phyloP scores from a whole-genome alignment of 495 filamentous ascomycete genomes.

The Neurospora tetrasperma region DNA sequence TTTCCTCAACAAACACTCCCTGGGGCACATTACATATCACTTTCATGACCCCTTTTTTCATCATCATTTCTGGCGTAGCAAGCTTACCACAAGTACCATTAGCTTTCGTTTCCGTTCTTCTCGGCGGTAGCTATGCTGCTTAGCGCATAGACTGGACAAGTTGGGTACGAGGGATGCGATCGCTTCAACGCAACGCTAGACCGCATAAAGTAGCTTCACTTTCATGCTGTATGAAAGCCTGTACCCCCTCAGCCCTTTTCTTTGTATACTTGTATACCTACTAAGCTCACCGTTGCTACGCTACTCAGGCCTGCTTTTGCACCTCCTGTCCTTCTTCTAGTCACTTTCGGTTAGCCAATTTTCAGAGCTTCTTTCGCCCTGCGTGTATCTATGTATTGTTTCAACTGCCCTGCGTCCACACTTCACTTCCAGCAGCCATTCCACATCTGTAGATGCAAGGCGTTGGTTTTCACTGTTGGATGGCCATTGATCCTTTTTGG shows the following conservation, averaged over 20 bases:
- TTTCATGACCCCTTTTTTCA: background rate
- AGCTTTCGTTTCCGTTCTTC: conserved; percentile 4
- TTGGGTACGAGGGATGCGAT: conserved; percentile 5
- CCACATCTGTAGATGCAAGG: background rate
- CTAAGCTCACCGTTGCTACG: conserved; percentile 11
- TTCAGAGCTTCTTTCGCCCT: conserved; percentile 1
- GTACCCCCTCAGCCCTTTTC: conserved; percentile 11
- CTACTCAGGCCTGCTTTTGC: conserved; percentile 9
- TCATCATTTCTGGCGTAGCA: background rate
- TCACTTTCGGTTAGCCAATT: conserved; percentile 10
- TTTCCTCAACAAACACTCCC: background rate
- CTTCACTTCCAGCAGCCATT: background rate
- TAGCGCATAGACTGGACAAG: conserved; percentile 5
- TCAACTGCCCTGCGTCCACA: conserved; percentile 3
- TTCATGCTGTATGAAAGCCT: conserved; percentile 1
- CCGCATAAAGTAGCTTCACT: background rate
- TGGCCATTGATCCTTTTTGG: background rate
- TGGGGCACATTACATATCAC: background rate
- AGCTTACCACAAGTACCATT: background rate
- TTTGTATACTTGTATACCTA: conserved; percentile 5
- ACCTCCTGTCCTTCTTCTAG: background rate
- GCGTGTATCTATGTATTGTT: conserved; percentile 1
- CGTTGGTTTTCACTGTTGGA: background rate
- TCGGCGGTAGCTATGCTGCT: conserved; percentile 9
- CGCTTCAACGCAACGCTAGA: conserved; percentile 12